These are phyloP conservation scores for Suillus hirtellus DNA, from an alignment of 768 basidiomycete genomes.

Conservation along the genomic window DNA sequence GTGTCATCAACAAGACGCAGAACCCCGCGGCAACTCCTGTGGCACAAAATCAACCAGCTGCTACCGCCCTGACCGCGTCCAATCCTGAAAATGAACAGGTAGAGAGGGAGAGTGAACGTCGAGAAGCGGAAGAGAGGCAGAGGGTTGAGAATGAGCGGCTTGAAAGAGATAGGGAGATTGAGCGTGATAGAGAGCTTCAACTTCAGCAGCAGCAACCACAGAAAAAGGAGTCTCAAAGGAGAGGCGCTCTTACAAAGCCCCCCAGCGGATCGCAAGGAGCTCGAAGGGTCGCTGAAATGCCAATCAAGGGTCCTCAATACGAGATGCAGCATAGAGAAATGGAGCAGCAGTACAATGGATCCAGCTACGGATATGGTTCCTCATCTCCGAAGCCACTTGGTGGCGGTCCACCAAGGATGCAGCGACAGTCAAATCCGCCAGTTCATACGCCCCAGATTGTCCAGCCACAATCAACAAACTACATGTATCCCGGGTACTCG, in stretches of 20 bases:
- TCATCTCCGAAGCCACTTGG: slow-evolving; percentile 27
- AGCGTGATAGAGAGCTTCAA: slow-evolving; percentile 23
- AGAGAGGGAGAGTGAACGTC: slow-evolving; percentile 34
- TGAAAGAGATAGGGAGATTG: slow-evolving; percentile 50
- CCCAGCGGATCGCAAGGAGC: slow-evolving; percentile 47
- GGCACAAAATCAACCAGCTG: slow-evolving; percentile 27
- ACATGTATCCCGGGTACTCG: slow-evolving; percentile 21
- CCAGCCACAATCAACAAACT: slow-evolving; percentile 31
- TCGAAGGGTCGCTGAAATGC: slow-evolving; percentile 78
- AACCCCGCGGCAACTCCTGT: slow-evolving; percentile 40
- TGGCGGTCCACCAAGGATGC: slow-evolving; percentile 22
- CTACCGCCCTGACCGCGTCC: slow-evolving; percentile 27
- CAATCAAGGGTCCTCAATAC: slow-evolving; percentile 87
- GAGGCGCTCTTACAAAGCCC: slow-evolving; percentile 68
- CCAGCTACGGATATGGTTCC: slow-evolving; percentile 28
- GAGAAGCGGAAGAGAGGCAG: slow-evolving; percentile 42
- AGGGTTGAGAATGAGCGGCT: slow-evolving; percentile 42
- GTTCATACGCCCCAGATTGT: slow-evolving; percentile 30
- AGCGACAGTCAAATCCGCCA: slow-evolving; percentile 28
- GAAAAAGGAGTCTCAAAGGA: slow-evolving; percentile 41
- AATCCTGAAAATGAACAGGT: slow-evolving; percentile 36
- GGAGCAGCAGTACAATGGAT: slow-evolving; percentile 78
- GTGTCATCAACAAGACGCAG: slow-evolving; percentile 93
- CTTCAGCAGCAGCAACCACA: slow-evolving; percentile 39
- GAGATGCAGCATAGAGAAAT: slow-evolving; percentile 93